Evolutionary conservation across 805 yeast genomes (phyloP), one percentile per base, ranked within the genome.

Genomic region (Saccharomycopsis sp.): DNA sequence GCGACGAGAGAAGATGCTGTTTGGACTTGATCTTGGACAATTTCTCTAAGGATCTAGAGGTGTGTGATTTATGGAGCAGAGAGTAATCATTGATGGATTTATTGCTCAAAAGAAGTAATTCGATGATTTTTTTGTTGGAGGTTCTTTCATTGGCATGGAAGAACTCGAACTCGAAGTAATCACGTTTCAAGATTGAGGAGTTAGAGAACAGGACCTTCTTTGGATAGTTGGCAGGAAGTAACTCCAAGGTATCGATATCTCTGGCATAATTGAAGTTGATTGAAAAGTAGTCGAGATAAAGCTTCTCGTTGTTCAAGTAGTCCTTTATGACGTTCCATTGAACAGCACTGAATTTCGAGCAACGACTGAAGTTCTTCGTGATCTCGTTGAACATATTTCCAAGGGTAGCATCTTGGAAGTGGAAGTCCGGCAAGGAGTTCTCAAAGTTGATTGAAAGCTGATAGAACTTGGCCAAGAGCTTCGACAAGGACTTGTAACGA

Each of bases 141-240:
- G 58, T 51, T 23, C 57, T 54, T 3, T 56, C 29, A 8, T 56
- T 62, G 44, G 61, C 58, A 35, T 62, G 64, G 22, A 15, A 12
- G 35, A 62, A 56, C 22, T 58, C 56, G 41, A 62, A 60, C 35
- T 62, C 62, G 29, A 60, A 60, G 38, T 58, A 61, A 25, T 56
- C 63, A 52, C 64, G 55, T 38, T 58, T 56, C 14, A 60, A 41
- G 17, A 60, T 58, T 3, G 38, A 19, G n/a, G 55, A 56, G 20
- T 47, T 3, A 25, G 52, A 15, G 58, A 62, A 55, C 38, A 7
- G 38, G 38, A 29, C 38, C 38, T 29, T 29, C 38, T 29, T 29
- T 29, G 38, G 38, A 29, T 12, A 7, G 9, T 14, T 20, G 9
- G 47, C 20, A 14, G 54, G 34, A 15, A 44, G 41, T 15, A 50